Evolutionary conservation across 2,329 filamentous ascomycete species (phyloP).

Genomic region (Xylaria arbuscula): DNA sequence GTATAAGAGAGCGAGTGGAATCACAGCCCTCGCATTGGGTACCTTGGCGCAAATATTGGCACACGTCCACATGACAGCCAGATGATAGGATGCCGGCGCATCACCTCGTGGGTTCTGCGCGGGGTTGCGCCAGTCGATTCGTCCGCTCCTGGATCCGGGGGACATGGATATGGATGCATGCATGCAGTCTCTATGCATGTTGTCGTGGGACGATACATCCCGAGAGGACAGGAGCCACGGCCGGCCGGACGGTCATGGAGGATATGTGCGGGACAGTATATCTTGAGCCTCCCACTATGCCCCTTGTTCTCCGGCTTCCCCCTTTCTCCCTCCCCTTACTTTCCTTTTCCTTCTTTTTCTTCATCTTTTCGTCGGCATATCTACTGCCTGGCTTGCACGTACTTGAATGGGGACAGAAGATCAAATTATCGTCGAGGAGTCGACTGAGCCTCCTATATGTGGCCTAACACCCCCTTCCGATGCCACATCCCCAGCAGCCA

Average conservation of each 20-base stretch:
- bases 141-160: conserved; percentile 1
- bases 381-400: conserved; percentile 35
- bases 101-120: conserved; percentile 34
- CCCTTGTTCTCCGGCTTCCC: conserved; percentile 29
- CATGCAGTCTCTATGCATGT: conserved; percentile 28
- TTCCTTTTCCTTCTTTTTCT: conserved; percentile 24
- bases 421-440: conserved; percentile 50
- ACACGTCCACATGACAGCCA: conserved; percentile 31
- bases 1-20: conserved; percentile 17
- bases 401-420: conserved; percentile 52
- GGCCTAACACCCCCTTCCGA: conserved; percentile 40
- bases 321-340: conserved; percentile 32
- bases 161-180: conserved; percentile 25
- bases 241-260: conserved; percentile 13
- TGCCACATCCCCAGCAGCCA: conserved; percentile 38
- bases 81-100: conserved; percentile 29
- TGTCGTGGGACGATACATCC: conserved; percentile 32
- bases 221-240: conserved; percentile 19
- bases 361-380: conserved; percentile 23
- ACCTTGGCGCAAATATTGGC: conserved; percentile 33
- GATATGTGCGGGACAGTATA: conserved; percentile 29
- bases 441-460: conserved; percentile 53
- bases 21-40: conserved; percentile 7
- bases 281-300: conserved; percentile 37
- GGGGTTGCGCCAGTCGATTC: conserved; percentile 34